Evolutionary conservation across 345 rosid genomes (phyloP), one percentile per base, ranked within the genome.

Genomic region (Leavenworthia alabamica): DNA sequence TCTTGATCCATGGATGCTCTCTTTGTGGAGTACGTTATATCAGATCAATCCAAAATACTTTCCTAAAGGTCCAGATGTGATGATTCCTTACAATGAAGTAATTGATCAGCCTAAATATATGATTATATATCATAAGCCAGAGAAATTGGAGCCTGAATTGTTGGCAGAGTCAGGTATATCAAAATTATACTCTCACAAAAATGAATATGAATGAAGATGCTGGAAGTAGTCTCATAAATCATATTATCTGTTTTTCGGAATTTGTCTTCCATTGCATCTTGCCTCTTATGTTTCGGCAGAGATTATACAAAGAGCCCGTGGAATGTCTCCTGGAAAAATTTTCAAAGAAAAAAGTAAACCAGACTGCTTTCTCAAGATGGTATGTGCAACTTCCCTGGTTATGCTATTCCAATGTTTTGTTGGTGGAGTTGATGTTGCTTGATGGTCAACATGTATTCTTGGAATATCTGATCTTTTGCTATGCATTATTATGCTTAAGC

Each of bases 1-100:
- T 72, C 66, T 93, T 75, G 99, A 93, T 78, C 88, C 96, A 17
- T 93, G 99, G 99, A 75, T 86, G 88, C 67, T 67, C 68, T 82
- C 89, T 68, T 81, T 89, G 71, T 93, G 99, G 99, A 77, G 54
- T 66, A 35, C 50, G 31, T 67, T 85, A 79, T 56, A 70, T 75
- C 75, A 80, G 72, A 78, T 81, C 11, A 70, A 76, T 66, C 83
- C 94, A 50, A 75, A 77, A 32, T 77, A 80, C 62, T 82, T 86
- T 44, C 97, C 89, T 12, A 72, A 76, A 64, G 97, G 97, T 63
- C 86, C 79, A 57, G 82, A 85, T 67, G 75, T 66, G 66, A 41
- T 71, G 62, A 60, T 56, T 75, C 60, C 79, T 35, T 80, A 75
- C 56, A 61, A 59, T 15, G 62, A 70, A 65, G 31, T 86, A 62